A percentile compares a stretch with the other conserved stretches of the same genome.
Conservation (phyloP, 179 eudicot species). For the Nepenthes alata region DNA sequence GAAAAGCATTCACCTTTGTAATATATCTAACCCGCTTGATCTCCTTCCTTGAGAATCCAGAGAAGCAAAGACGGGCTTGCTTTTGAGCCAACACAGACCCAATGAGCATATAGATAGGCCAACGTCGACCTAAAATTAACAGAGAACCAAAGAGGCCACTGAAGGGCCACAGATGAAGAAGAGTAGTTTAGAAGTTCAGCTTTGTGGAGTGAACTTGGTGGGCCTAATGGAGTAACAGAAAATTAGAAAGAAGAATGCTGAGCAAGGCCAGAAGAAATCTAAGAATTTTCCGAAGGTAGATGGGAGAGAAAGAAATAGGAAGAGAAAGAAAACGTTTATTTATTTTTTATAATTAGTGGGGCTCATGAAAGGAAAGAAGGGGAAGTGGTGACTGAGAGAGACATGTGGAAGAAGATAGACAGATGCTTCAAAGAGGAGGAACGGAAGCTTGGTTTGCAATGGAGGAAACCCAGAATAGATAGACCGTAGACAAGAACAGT, state of each 20-base stretch:
- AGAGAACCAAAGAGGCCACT: slow-evolving; percentile 9
- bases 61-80: slow-evolving; percentile 24
- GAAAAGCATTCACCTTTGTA: slow-evolving; percentile 25
- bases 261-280: slow-evolving; percentile 13
- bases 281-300: slow-evolving; percentile 15
- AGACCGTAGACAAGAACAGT: neutral
- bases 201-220: slow-evolving; percentile 4
- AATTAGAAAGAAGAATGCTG: slow-evolving; percentile 7
- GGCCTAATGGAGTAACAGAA: slow-evolving; percentile 4
- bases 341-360: slow-evolving; percentile 1
- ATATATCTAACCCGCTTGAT: slow-evolving; percentile 33
- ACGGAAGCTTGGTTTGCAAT: slow-evolving; percentile 41
- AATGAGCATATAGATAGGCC: slow-evolving; percentile 30
- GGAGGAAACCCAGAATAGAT: slow-evolving; percentile 26
- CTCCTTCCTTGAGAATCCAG: slow-evolving; percentile 40
- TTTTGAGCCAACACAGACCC: slow-evolving; percentile 19
- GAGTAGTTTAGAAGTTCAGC: slow-evolving; percentile 38
- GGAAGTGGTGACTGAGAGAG: slow-evolving; percentile 16
- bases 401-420: slow-evolving; percentile 5
- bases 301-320: slow-evolving; percentile 10
- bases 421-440: slow-evolving; percentile 20
- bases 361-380: slow-evolving; percentile 5
- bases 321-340: slow-evolving; percentile 1
- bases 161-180: slow-evolving; percentile 16
- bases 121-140: slow-evolving; percentile 29